Conservation (phyloP, 495 filamentous ascomycete genomes). For the Tuber brumale region DNA sequence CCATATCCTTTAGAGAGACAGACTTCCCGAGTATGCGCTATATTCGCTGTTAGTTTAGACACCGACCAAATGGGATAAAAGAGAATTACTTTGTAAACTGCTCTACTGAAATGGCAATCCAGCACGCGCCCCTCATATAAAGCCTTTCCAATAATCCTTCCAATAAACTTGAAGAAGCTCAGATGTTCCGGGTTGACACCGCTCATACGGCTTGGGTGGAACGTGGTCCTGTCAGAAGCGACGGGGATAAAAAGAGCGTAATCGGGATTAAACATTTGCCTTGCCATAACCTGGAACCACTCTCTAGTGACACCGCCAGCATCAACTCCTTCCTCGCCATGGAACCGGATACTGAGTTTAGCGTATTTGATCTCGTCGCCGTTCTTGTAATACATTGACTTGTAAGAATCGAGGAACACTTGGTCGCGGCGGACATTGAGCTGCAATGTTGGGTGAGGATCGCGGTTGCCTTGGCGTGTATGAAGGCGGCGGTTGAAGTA, state of each 20-base stretch:
- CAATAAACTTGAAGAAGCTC: slow-evolving; percentile 99
- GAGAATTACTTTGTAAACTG: slow-evolving; percentile 70
- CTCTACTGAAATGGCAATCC: slow-evolving; percentile 97
- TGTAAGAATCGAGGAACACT: slow-evolving; percentile 98
- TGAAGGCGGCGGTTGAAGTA: slow-evolving; percentile 95
- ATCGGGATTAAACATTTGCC: slow-evolving; percentile 98
- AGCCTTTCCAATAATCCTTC: slow-evolving; percentile 96
- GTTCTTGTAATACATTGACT: slow-evolving; percentile 87
- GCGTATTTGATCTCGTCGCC: slow-evolving; percentile 96
- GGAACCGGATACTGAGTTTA: slow-evolving; percentile 95
- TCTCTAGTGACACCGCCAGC: slow-evolving; percentile 96
- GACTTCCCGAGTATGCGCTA: slow-evolving; percentile 79
- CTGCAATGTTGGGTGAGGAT: slow-evolving; percentile 65
- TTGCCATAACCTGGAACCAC: slow-evolving; percentile 96
- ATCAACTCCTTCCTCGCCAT: slow-evolving; percentile 95
- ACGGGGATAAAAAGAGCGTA: slow-evolving; percentile 95
- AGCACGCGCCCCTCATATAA: slow-evolving; percentile 93
- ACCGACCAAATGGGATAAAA: slow-evolving; percentile 1
- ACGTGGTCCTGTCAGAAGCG: slow-evolving; percentile 95
- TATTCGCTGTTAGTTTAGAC: slow-evolving; percentile 18
- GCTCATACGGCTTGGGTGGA: slow-evolving; percentile 93
- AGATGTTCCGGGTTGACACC: slow-evolving; percentile 91
- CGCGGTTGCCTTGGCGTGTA: slow-evolving; percentile 58
- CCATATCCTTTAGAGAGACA: slow-evolving; percentile 98
- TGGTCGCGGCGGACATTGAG: slow-evolving; percentile 85